These are phyloP conservation scores for Mycena floridula DNA, from an alignment of 768 basidiomycete species.

Conservation along the genomic window DNA sequence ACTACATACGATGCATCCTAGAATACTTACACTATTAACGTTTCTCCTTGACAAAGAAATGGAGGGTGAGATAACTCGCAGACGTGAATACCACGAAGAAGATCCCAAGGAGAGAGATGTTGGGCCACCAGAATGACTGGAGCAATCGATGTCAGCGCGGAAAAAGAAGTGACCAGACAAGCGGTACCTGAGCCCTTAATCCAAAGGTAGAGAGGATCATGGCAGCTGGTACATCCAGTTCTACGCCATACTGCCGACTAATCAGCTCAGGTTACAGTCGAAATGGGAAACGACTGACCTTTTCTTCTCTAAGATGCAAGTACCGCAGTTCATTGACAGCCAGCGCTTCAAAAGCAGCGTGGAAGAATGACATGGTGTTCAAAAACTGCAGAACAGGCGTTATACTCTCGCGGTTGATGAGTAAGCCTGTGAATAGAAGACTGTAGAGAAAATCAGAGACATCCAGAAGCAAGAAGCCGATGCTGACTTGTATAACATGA, in stretches of 20 bases:
- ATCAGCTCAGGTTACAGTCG: background rate
- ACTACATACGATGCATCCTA: too few species aligned
- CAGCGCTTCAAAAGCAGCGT: constrained; percentile 95
- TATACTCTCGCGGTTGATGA: constrained; percentile 91
- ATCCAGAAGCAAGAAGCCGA: constrained; percentile 2
- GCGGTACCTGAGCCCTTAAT: constrained; percentile 70
- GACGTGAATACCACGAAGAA: constrained; percentile 81
- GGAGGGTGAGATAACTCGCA: constrained; percentile 72
- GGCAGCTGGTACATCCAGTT: constrained; percentile 93
- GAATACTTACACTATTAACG: constrained; percentile 23
- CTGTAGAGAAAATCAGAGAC: constrained; percentile 30
- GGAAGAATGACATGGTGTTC: constrained; percentile 94
- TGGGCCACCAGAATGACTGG: constrained; percentile 97
- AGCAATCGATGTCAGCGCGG: background rate
- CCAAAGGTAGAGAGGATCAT: constrained; percentile 94
- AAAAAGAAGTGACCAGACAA: constrained; percentile 16
- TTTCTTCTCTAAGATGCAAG: constrained; percentile 85
- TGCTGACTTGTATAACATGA: constrained; percentile 97
- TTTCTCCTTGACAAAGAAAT: constrained; percentile 86
- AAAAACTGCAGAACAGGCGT: constrained; percentile 72
- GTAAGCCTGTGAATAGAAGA: constrained; percentile 88
- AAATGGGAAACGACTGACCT: constrained; percentile 39
- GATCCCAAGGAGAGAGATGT: constrained; percentile 77
- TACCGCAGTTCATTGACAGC: constrained; percentile 98
- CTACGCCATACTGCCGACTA: constrained; percentile 78